Conservation (phyloP, 23 red algal species). For the Pyropia haitanensis region DNA sequence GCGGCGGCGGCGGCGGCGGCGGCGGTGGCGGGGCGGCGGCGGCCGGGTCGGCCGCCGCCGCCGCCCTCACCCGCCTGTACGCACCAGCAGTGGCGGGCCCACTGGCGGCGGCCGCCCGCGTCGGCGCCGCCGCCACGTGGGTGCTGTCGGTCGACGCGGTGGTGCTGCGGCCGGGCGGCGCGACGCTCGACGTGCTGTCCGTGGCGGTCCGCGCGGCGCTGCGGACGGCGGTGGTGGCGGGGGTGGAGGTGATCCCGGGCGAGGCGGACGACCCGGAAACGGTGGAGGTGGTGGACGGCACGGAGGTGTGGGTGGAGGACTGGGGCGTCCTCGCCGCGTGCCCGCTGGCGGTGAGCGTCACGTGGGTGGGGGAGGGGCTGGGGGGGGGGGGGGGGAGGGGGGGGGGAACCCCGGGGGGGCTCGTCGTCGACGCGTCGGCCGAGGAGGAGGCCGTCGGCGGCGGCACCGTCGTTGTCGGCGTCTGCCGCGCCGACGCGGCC, state of each 20-base stretch:
- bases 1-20: conserved; percentile 34
- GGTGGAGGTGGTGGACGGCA: conserved; percentile 52
- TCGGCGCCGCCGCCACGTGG: conserved; percentile 46
- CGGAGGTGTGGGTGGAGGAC: conserved; percentile 9
- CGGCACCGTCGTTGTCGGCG: no score
- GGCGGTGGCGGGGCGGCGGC: conserved; percentile 28
- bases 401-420: no score
- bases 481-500: no score
- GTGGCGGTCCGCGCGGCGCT: conserved; percentile 63
- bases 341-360: no score
- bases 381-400: no score
- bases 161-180: conserved; percentile 55
- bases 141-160: conserved; percentile 55
- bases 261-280: conserved; percentile 59
- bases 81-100: conserved; percentile 6
- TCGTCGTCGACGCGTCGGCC: no score
- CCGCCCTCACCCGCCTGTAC: conserved; percentile 35
- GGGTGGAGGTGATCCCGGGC: conserved; percentile 41
- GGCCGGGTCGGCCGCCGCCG: conserved; percentile 17
- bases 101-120: conserved; percentile 4
- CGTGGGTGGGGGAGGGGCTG: no score
- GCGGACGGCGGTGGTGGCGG: conserved; percentile 36
- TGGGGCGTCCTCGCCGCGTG: not conserved
- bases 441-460: no score
- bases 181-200: conserved; percentile 37